Percentiles rank a stretch among this genome's conserved stretches.
These are phyloP conservation scores for Pachyrhizus erosus DNA, from an alignment of 306 rosid genomes.

Conservation along the genomic window DNA sequence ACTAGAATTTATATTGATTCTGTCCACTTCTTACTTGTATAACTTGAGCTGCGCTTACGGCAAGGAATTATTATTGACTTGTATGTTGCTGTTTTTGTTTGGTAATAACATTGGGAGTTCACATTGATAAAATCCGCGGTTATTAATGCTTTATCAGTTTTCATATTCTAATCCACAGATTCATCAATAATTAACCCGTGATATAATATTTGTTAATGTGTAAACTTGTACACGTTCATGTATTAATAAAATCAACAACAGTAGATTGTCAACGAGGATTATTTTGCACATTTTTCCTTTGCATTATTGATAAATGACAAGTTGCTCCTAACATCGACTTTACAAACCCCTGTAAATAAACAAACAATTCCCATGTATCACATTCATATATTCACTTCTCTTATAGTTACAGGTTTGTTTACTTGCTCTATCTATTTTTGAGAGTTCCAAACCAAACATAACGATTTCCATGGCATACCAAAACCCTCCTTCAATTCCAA, in stretches of 20 bases:
- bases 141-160: not conserved
- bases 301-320: not conserved
- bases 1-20: too few relatives aligned
- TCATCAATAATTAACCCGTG: not conserved
- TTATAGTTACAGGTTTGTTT: not conserved
- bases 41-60: not conserved
- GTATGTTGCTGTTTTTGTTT: not conserved
- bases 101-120: not conserved
- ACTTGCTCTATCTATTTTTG: not conserved
- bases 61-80: not conserved
- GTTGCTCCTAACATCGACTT: constrained; percentile 11
- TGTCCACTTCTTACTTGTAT: not conserved
- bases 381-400: not conserved
- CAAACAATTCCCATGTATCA: not conserved
- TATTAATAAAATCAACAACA: not conserved
- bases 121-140: not conserved
- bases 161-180: constrained; percentile 9
- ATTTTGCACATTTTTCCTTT: not conserved
- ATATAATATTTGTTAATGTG: not conserved
- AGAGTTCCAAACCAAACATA: not conserved
- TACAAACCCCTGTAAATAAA: not conserved
- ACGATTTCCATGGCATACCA: constrained; percentile 29
- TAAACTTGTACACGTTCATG: not conserved
- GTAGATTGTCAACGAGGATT: not conserved
- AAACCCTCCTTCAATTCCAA: constrained; percentile 24